Percentiles rank a stretch among this genome's conserved stretches.
Conservation (phyloP, 2,329 filamentous ascomycete genomes). For the Phoma sp. region DNA sequence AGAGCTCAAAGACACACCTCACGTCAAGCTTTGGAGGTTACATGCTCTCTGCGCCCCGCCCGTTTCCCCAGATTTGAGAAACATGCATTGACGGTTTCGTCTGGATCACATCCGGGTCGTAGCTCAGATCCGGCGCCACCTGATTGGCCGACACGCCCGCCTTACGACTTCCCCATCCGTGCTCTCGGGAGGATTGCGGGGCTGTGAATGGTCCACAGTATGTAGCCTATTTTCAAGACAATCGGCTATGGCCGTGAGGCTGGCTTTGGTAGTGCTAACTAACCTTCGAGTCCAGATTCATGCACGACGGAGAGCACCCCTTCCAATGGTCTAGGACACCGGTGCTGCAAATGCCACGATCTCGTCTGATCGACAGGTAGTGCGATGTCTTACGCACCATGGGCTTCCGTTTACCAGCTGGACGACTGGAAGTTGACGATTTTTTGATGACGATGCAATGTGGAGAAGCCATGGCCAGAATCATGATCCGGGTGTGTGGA, state of each 20-base stretch:
- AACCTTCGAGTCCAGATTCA: constrained; percentile 9
- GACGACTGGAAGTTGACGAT: constrained; percentile 2
- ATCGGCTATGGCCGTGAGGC: constrained; percentile 9
- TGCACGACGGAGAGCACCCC: neutral
- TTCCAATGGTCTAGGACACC: constrained; percentile 1
- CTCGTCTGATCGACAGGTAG: constrained; percentile 7
- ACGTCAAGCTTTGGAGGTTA: constrained; percentile 9
- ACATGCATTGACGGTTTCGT: constrained; percentile 6
- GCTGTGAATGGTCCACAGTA: neutral
- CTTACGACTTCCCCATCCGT: constrained; percentile 1
- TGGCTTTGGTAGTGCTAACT: neutral
- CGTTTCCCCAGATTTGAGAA: constrained; percentile 8
- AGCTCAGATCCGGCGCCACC: neutral
- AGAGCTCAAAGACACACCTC: neutral
- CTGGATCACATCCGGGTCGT: neutral
- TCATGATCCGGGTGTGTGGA: neutral
- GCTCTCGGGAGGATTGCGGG: constrained; percentile 1
- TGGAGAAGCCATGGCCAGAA: constrained; percentile 12
- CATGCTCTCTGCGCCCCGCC: constrained; percentile 8
- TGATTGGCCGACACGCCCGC: neutral
- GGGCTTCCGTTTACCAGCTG: constrained; percentile 4
- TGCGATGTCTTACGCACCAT: constrained; percentile 1
- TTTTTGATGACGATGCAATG: constrained; percentile 1
- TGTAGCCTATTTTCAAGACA: constrained; percentile 12
- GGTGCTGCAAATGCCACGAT: constrained; percentile 1